Evolutionary conservation across 2,329 filamentous ascomycete genomes (phyloP).

Genomic region (Allantophomopsis lycopodina): DNA sequence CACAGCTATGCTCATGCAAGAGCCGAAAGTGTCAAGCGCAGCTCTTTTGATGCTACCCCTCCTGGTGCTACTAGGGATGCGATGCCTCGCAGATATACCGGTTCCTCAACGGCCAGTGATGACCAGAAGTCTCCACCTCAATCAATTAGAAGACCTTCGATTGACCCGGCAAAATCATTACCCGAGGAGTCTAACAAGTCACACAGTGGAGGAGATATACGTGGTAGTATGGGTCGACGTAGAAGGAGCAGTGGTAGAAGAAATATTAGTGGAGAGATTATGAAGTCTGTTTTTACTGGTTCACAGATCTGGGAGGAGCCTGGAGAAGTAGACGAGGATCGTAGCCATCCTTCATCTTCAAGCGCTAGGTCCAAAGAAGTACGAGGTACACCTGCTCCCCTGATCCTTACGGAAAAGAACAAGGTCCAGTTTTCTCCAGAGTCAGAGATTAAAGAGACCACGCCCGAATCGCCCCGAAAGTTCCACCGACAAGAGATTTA

Average conservation of each 20-base stretch:
- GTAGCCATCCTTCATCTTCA: constrained; percentile 4
- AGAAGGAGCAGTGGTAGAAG: constrained; percentile 26
- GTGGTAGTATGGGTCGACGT: neutral
- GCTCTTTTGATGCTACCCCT: constrained; percentile 28
- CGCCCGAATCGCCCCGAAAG: constrained; percentile 25
- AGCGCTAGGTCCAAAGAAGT: constrained; percentile 7
- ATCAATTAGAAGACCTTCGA: no score
- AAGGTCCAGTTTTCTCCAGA: constrained; percentile 35
- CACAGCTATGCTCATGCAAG: constrained; percentile 59
- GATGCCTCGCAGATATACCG: constrained; percentile 1
- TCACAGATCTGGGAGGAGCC: constrained; percentile 82
- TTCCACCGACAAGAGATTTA: constrained; percentile 56
- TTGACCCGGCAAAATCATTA: no score
- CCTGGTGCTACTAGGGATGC: constrained; percentile 16
- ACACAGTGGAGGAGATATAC: no score
- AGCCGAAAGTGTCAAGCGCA: constrained; percentile 40
- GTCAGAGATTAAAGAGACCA: constrained; percentile 27
- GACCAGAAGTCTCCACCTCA: no score
- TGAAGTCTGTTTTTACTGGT: constrained; percentile 49
- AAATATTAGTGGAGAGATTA: constrained; percentile 55
- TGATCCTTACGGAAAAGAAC: constrained; percentile 45
- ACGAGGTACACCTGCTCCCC: constrained; percentile 25
- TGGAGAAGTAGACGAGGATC: constrained; percentile 26
- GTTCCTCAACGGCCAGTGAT: no score
- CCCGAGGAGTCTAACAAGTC: no score